These are phyloP conservation scores for Dipodascus geniculatus DNA, from an alignment of 805 yeast species.

Conservation along the genomic window DNA sequence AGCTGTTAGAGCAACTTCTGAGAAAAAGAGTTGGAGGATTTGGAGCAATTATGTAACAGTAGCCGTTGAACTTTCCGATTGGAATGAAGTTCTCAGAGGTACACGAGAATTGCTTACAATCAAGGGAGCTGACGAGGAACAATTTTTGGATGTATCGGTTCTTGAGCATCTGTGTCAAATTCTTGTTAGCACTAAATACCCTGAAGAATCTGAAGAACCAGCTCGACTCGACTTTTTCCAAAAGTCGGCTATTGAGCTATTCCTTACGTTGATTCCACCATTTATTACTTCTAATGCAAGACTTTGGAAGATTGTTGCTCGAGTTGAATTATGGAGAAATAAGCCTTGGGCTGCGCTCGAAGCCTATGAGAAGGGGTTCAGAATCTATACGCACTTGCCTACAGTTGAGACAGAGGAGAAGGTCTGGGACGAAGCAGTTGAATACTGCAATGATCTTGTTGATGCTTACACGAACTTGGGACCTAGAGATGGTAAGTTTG, in stretches of 20 bases:
- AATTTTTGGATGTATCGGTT: slow-evolving; percentile 60
- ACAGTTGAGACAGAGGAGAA: slow-evolving; percentile 48
- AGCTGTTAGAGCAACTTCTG: slow-evolving; percentile 59
- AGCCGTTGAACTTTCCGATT: slow-evolving; percentile 70
- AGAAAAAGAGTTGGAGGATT: slow-evolving; percentile 71
- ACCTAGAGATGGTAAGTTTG: slow-evolving; percentile 44
- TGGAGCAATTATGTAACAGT: slow-evolving; percentile 82
- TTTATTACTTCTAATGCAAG: slow-evolving; percentile 55
- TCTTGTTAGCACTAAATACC: slow-evolving; percentile 41
- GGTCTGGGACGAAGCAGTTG: slow-evolving; percentile 71
- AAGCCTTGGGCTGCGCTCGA: slow-evolving; percentile 83
- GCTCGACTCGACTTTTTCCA: slow-evolving; percentile 45
- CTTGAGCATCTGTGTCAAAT: slow-evolving; percentile 62
- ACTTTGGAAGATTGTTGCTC: slow-evolving; percentile 75
- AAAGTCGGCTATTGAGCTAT: slow-evolving; percentile 52
- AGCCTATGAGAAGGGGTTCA: slow-evolving; percentile 74
- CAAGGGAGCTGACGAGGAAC: slow-evolving; percentile 49
- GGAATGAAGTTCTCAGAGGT: slow-evolving; percentile 80
- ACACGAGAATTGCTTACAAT: slow-evolving; percentile 49
- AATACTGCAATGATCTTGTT: slow-evolving; percentile 62
- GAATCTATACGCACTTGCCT: slow-evolving; percentile 57
- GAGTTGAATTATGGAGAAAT: slow-evolving; percentile 75
- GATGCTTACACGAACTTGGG: slow-evolving; percentile 85
- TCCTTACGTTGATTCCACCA: slow-evolving; percentile 56
- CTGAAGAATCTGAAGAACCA: slow-evolving; percentile 22